phyloP scores from a whole-genome alignment of 1,284 basidiomycete species.

The Puccinia hordei region DNA sequence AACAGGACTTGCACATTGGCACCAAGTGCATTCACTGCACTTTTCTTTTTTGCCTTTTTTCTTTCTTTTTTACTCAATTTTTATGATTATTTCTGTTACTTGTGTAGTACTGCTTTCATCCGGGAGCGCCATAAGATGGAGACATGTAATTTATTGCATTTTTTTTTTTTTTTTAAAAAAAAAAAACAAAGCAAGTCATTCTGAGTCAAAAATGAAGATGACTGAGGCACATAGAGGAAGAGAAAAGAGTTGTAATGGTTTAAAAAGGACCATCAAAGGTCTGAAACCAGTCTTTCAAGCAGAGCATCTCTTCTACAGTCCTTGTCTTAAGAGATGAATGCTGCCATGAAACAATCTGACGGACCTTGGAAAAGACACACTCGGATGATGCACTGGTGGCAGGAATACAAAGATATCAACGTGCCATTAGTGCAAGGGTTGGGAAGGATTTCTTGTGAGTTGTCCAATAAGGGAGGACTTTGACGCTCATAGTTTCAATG shows the following conservation, averaged over 20 bases:
- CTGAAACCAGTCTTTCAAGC: constrained; percentile 19
- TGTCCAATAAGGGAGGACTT: not conserved
- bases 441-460: not conserved
- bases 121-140: no score
- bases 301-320: constrained; percentile 17
- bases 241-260: no score
- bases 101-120: no score
- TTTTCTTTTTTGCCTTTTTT: no score
- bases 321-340: not conserved
- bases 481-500: not conserved
- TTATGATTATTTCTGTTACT: not conserved
- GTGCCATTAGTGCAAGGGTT: constrained; percentile 6
- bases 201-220: no score
- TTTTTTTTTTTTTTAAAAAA: not conserved
- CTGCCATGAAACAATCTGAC: not conserved
- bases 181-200: not conserved
- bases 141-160: not conserved
- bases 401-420: not conserved
- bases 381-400: constrained; percentile 17
- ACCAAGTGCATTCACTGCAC: no score
- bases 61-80: not conserved
- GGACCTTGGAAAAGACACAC: not conserved
- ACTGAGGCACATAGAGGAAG: no score
- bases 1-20: not conserved
- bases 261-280: constrained; percentile 1